Percentiles rank a stretch among this genome's conserved stretches.
Conservation (phyloP, 495 filamentous ascomycete species). For the Hyphodiscus hymeniophilus region DNA sequence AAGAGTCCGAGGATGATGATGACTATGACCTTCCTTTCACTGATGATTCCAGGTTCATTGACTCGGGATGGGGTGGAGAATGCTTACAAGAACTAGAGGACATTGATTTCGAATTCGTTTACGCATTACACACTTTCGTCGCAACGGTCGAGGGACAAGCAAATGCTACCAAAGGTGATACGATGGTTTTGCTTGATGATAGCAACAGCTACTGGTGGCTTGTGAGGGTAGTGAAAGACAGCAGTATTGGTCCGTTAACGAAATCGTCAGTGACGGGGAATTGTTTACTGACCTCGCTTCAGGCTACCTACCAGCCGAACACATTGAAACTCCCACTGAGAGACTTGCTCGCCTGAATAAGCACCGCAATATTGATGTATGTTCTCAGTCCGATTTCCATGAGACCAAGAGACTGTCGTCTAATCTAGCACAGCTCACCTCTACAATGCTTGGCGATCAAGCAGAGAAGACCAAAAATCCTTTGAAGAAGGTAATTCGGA, state of each 20-base stretch:
- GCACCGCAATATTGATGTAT: constrained; percentile 93
- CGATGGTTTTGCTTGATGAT: constrained; percentile 99
- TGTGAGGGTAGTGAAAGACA: constrained; percentile 92
- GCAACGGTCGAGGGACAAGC: constrained; percentile 97
- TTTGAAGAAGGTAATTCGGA: constrained; percentile 80
- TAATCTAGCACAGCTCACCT: constrained; percentile 56
- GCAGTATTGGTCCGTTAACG: constrained; percentile 72
- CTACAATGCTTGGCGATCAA: constrained; percentile 89
- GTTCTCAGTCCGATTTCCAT: constrained; percentile 24
- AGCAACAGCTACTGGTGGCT: constrained; percentile 99
- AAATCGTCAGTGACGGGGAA: background rate
- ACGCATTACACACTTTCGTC: constrained; percentile 94
- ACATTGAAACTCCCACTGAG: constrained; percentile 98
- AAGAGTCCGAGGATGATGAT: constrained; percentile 36
- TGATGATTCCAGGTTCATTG: constrained; percentile 49
- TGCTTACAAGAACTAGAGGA: constrained; percentile 85
- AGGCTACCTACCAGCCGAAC: constrained; percentile 96
- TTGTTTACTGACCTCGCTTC: constrained; percentile 2
- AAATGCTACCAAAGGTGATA: constrained; percentile 96
- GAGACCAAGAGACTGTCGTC: background rate
- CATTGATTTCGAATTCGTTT: constrained; percentile 99
- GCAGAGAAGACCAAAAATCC: constrained; percentile 83
- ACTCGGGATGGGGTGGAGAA: constrained; percentile 64
- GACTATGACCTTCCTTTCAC: constrained; percentile 44
- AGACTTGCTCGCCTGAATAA: constrained; percentile 91